Conservation (phyloP, 176 grass and related monocot species). For the Aegilops speltoides region DNA sequence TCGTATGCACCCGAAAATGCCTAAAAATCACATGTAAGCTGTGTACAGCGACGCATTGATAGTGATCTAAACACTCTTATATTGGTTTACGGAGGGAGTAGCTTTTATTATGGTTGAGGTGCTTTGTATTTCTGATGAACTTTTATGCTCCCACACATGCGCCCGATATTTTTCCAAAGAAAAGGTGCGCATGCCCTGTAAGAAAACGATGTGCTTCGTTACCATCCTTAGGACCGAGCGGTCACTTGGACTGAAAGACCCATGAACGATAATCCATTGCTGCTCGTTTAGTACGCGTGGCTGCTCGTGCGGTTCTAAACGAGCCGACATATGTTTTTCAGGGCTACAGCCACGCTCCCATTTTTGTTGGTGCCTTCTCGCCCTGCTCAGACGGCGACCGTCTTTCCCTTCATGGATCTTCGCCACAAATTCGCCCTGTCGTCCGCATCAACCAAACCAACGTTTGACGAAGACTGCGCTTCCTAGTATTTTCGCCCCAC, state of each 20-base stretch:
- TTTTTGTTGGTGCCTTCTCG: background rate
- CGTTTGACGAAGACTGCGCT: background rate
- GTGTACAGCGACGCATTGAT: too few relatives aligned
- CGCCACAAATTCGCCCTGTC: background rate
- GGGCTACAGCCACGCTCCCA: background rate
- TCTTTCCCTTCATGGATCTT: background rate
- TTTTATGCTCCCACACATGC: too few relatives aligned
- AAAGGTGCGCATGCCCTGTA: background rate
- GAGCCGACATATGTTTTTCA: background rate
- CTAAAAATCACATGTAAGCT: too few relatives aligned
- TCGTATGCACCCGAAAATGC: too few relatives aligned
- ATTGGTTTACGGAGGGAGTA: too few relatives aligned
- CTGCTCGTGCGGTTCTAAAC: background rate
- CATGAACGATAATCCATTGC: background rate
- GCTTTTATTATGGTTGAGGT: too few relatives aligned
- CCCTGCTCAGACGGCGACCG: background rate
- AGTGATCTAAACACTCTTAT: too few relatives aligned
- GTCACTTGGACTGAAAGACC: too few relatives aligned
- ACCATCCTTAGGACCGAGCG: background rate
- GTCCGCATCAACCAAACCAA: background rate
- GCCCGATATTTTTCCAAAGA: too few relatives aligned
- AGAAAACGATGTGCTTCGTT: background rate
- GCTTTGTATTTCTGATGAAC: too few relatives aligned
- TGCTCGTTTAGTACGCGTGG: background rate
- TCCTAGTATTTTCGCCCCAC: background rate